Evolutionary conservation across 2,329 filamentous ascomycete species (phyloP).

Genomic region (Diaporthe sp.): DNA sequence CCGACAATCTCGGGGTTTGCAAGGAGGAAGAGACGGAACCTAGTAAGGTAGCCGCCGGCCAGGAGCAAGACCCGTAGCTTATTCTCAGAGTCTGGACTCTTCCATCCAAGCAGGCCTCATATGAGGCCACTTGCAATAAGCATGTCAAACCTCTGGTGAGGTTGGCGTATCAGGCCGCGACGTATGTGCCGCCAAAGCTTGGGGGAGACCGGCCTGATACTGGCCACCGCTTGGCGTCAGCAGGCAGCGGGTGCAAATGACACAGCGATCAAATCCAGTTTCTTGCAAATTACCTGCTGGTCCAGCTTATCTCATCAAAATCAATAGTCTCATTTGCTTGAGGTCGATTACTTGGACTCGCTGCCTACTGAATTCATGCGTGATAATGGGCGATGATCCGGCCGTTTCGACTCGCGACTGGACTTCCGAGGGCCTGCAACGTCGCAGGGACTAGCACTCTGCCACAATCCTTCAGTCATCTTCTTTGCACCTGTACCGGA

Average conservation of each 20-base stretch:
- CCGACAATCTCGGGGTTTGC: not conserved
- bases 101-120: not conserved
- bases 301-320: not conserved
- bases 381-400: not conserved
- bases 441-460: not conserved
- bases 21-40: not conserved
- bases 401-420: not conserved
- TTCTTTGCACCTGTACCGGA: not conserved
- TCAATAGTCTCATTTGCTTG: not conserved
- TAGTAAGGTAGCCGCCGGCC: not conserved
- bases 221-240: constrained; percentile 14
- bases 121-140: not conserved
- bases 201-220: not conserved
- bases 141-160: not conserved
- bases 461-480: not conserved
- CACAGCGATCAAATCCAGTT: constrained; percentile 1
- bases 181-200: constrained; percentile 8
- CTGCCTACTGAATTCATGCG: not conserved
- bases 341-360: not conserved
- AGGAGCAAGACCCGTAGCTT: not conserved
- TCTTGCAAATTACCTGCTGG: not conserved
- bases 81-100: not conserved
- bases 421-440: not conserved
- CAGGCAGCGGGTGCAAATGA: constrained; percentile 8
- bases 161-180: not conserved